Percentiles rank a stretch among this genome's conserved stretches.
Evolutionary conservation across 495 filamentous ascomycete species (phyloP).

Genomic region (Hyaloscypha bicolor): DNA sequence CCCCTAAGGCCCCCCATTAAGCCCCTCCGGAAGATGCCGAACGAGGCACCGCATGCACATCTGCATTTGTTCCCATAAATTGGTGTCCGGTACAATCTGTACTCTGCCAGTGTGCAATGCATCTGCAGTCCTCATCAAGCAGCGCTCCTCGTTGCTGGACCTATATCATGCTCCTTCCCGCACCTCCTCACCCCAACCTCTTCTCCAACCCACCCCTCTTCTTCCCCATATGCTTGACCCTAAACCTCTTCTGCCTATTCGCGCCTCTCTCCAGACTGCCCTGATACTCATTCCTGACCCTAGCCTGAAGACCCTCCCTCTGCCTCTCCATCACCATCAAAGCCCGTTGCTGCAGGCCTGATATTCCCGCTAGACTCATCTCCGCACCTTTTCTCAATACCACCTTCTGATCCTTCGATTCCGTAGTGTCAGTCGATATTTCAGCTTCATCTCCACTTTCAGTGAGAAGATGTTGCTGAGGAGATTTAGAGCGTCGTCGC

Average conservation of each 20-base stretch:
- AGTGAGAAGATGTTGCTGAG: constrained; percentile 2
- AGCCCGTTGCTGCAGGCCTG: constrained; percentile 32
- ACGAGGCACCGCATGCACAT: background rate
- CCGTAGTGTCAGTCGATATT: background rate
- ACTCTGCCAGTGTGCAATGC: background rate
- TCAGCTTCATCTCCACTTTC: background rate
- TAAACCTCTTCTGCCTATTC: constrained; percentile 33
- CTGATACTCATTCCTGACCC: constrained; percentile 29
- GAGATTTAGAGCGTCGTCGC: constrained; percentile 6
- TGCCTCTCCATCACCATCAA: constrained; percentile 33
- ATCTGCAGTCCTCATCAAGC: background rate
- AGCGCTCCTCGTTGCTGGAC: too few species aligned
- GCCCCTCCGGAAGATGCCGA: background rate
- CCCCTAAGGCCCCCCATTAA: background rate
- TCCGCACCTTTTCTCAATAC: constrained; percentile 31
- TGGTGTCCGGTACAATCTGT: background rate
- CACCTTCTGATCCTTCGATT: constrained; percentile 7
- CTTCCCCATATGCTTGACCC: constrained; percentile 30
- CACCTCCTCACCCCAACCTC: constrained; percentile 17
- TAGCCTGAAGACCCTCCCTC: constrained; percentile 18
- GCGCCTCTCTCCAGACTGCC: constrained; percentile 27
- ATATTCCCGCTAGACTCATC: constrained; percentile 31
- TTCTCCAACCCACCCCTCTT: constrained; percentile 33
- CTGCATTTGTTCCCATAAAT: background rate
- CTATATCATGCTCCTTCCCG: background rate